Base-by-base conservation (phyloP, 2,329 filamentous ascomycete species). In the Ceratocystis ficicola region DNA sequence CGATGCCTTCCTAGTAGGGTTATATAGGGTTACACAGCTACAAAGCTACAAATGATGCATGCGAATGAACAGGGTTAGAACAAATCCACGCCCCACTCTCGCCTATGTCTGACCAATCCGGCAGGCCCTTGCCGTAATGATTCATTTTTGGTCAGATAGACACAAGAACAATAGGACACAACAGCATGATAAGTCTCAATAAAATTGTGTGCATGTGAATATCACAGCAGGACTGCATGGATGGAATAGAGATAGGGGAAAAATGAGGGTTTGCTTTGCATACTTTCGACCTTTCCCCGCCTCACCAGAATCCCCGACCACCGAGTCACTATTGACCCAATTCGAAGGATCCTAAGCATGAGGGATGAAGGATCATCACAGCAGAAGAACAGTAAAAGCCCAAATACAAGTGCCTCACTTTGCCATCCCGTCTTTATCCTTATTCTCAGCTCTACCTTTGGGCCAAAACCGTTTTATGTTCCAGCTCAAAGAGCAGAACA, bases 11-110 rank as follows among this genome's bases (percentile, higher is more conserved):
- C 5, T 1, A 20, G 7, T 59, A 59, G 55, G 55, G 55, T 59
- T 59, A 59, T n/a, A 59, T 36, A 59, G 55, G 55, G 55, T 59
- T 59, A 36, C 6, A 36, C 55, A 52, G 52, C 32, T 57, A 32
- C 5, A 32, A 10, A 32, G 25, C 8, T 22, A 25, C 48, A 52
- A 52, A 25, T 22, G n/a, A 50, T 12, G 48, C 22, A 10, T 52
- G 28, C 48, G 1, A 28, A 28, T 28, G 5, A 48, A 52, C 48
- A 52, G 28, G 48, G 48, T 6, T 52, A n/a, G 48, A 7, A 25
- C 22, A 52, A 52, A 52, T 25, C n/a, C 20, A 22, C 8, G 48
- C 48, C 48, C 48, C 48, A 22, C 48, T 22, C 20, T 22, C 48
- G 15, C 22, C 48, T 25, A 25, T 22, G 22, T 25, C 48, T 25